Conservation (phyloP, 192 early-diverging fungal species). For the Backusella psychrophila region DNA sequence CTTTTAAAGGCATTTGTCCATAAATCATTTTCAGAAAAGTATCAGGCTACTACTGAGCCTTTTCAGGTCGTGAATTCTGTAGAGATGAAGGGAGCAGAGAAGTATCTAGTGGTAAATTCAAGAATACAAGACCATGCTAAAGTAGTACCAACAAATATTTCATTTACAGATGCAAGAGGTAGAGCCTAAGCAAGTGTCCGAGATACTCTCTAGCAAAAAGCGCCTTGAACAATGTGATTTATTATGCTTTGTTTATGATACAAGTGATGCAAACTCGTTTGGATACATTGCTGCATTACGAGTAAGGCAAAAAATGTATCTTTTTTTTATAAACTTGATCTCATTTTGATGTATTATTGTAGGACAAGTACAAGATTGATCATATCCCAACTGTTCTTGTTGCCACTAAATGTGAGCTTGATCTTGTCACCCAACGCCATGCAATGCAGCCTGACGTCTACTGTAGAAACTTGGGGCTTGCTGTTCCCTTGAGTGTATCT, state of each 20-base stretch:
- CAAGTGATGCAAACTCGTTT: slow-evolving; percentile 92
- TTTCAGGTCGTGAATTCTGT: slow-evolving; percentile 93
- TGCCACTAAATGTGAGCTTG: slow-evolving; percentile 92
- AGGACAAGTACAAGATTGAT: slow-evolving; percentile 83
- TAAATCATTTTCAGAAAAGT: slow-evolving; percentile 74
- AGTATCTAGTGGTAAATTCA: slow-evolving; percentile 84
- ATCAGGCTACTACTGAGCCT: slow-evolving; percentile 71
- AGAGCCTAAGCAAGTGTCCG: slow-evolving; percentile 80
- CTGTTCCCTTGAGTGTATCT: slow-evolving; percentile 88
- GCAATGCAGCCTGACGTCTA: slow-evolving; percentile 93
- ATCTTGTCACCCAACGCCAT: slow-evolving; percentile 73
- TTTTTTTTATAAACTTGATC: no score
- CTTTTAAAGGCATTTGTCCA: slow-evolving; percentile 85
- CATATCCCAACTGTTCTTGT: slow-evolving; percentile 88
- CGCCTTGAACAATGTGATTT: slow-evolving; percentile 88
- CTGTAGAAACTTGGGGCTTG: slow-evolving; percentile 82
- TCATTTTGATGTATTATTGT: not conserved
- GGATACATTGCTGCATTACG: slow-evolving; percentile 82
- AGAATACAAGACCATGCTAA: not conserved
- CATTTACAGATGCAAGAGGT: slow-evolving; percentile 78
- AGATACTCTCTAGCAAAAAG: slow-evolving; percentile 87
- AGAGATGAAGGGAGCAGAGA: slow-evolving; percentile 90
- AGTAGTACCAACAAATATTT: slow-evolving; percentile 32
- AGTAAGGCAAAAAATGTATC: slow-evolving; percentile 41
- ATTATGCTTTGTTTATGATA: slow-evolving; percentile 94